phyloP scores from a whole-genome alignment of 2,329 filamentous ascomycete genomes.

The Aspergillus uvarum region DNA sequence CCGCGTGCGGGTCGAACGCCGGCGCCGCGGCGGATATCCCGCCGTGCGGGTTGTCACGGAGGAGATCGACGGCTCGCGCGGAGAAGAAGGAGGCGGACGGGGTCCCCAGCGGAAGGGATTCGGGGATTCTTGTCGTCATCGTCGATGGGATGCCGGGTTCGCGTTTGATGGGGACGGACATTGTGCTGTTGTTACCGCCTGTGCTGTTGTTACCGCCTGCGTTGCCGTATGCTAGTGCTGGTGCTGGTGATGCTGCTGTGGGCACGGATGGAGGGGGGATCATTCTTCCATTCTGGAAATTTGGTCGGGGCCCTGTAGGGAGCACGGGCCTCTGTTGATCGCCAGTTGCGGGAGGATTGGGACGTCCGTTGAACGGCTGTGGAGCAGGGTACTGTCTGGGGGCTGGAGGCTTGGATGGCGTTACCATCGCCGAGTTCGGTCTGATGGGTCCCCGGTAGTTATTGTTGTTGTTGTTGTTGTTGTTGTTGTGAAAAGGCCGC shows the following conservation, averaged over 20 bases:
- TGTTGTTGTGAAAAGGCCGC: conserved; percentile 17
- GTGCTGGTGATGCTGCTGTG: neutral
- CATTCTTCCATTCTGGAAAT: conserved; percentile 20
- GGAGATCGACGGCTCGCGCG: conserved; percentile 61
- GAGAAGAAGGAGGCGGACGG: conserved; percentile 67
- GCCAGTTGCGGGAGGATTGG: conserved; percentile 20
- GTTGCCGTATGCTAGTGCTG: conserved; percentile 14
- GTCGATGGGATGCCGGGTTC: conserved; percentile 19
- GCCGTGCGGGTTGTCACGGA: conserved; percentile 53
- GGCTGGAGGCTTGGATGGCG: conserved; percentile 39
- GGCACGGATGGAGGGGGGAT: conserved; percentile 5
- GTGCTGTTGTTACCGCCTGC: conserved; percentile 13
- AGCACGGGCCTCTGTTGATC: conserved; percentile 18
- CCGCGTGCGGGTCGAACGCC: conserved; percentile 70
- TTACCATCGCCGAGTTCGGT: conserved; percentile 30
- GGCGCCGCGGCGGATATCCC: conserved; percentile 45
- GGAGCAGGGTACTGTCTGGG: conserved; percentile 25
- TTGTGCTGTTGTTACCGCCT: conserved; percentile 16
- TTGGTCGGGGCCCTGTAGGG: conserved; percentile 20
- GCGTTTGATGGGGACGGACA: conserved; percentile 23
- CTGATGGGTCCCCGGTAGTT: conserved; percentile 16
- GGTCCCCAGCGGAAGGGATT: conserved; percentile 30
- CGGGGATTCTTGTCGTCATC: conserved; percentile 16
- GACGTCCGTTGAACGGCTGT: conserved; percentile 19
- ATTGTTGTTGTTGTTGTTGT: neutral